Evolutionary conservation across 768 basidiomycete species (phyloP), one percentile per base, ranked within the genome.

Genomic region (Hebeloma cylindrosporum): DNA sequence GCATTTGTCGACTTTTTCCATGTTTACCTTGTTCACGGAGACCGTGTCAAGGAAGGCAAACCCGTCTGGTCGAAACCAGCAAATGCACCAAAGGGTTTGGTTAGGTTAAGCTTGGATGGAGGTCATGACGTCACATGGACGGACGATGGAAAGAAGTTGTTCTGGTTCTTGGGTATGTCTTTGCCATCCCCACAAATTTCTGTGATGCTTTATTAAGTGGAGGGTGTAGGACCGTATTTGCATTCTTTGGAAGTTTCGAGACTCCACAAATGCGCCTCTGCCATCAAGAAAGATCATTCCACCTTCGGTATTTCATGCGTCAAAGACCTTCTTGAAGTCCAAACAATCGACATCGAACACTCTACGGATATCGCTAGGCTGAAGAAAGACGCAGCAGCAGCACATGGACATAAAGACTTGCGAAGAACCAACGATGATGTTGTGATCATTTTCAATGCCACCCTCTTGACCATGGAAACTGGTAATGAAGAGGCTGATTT

Each of bases 111-210:
- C 54, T 55, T 85, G 51, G 84, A 88, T 59, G 86, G 86, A 13
- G 86, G 85, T 1, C 86, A 88, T 53, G 82, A 83, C 57, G 59
- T 88, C 27, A 71, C 78, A 2, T 82, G 77, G 67, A 83, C 77
- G 25, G 57, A 73, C 8, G 81, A 87, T 57, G 85, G 86, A 13
- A 77, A 71, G 42, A 79, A 68, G 23, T 43, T 88, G 25, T 84
- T 85, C 50, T 88, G 86, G 86, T 77, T 88, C 62, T 70, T 88
- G 22, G 86, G 86, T 85, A 58, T 33, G 70, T 40, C n/a, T n/a
- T n/a, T n/a, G n/a, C n/a, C n/a, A n/a, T n/a, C n/a, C n/a, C n/a
- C n/a, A n/a, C n/a, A n/a, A n/a, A n/a, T n/a, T n/a, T n/a, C n/a
- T n/a, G n/a, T n/a, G n/a, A n/a, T n/a, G n/a, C n/a, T n/a, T n/a